Conservation (phyloP, 116 monocot species). For the Posidonia oceanica region DNA sequence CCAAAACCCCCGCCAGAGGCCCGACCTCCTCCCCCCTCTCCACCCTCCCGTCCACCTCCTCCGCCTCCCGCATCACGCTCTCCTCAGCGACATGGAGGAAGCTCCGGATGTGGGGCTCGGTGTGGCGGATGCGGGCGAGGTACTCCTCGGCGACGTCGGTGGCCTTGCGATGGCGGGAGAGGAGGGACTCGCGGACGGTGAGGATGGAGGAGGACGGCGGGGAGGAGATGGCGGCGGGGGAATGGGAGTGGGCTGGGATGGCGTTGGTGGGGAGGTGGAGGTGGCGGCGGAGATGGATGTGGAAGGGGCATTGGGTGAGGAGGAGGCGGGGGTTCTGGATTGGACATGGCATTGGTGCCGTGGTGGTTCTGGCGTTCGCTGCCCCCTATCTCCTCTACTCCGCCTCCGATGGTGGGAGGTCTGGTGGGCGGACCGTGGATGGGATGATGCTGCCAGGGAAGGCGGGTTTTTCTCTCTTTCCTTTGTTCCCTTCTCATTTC, state of each 20-base stretch:
- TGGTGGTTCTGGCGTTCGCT: neutral
- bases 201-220: conserved; percentile 43
- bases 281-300: conserved; percentile 9
- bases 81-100: conserved; percentile 71
- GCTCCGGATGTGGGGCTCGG: conserved; percentile 57
- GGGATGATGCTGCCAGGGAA: no score
- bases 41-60: conserved; percentile 45
- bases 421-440: no score
- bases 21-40: conserved; percentile 52
- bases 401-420: no score
- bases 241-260: neutral
- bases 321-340: conserved; percentile 72
- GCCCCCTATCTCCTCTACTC: no score
- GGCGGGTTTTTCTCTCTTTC: no score
- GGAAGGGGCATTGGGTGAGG: conserved; percentile 17
- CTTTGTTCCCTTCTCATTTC: no score
- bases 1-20: conserved; percentile 67
- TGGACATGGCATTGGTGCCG: conserved; percentile 20
- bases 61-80: conserved; percentile 38
- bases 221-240: neutral
- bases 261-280: conserved; percentile 5
- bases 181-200: conserved; percentile 63
- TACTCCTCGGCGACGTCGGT: conserved; percentile 34
- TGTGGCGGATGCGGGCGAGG: conserved; percentile 41
- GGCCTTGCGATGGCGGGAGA: conserved; percentile 39